These are phyloP conservation scores for Cyamopsis tetragonoloba DNA, from an alignment of 306 rosid species.

Conservation along the genomic window DNA sequence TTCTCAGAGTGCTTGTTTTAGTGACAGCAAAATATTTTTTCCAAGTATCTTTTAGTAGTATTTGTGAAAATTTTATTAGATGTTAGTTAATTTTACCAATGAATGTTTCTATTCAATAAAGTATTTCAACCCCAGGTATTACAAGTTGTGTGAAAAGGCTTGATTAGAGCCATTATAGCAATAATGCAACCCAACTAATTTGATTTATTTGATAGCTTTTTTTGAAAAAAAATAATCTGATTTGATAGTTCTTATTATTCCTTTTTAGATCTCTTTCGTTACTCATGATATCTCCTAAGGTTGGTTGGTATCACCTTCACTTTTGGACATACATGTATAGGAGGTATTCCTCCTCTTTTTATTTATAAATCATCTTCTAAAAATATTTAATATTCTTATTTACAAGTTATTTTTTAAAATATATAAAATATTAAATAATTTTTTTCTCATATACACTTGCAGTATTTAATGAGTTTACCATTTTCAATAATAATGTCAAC, in stretches of 20 bases:
- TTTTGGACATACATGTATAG: not conserved
- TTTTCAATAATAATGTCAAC: too few species aligned
- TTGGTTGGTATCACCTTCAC: not conserved
- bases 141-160: slow-evolving; percentile 9
- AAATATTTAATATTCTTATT: too few species aligned
- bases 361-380: too few species aligned
- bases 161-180: slow-evolving; percentile 22
- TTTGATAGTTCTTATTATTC: slow-evolving; percentile 29
- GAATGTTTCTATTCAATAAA: not conserved
- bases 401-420: too few species aligned
- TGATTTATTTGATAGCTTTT: too few species aligned
- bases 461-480: too few species aligned
- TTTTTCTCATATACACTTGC: too few species aligned
- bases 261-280: slow-evolving; percentile 17
- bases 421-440: too few species aligned
- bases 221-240: too few species aligned
- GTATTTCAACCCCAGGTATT: not conserved
- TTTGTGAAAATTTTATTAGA: not conserved
- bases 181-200: slow-evolving; percentile 18
- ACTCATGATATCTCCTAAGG: not conserved
- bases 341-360: too few species aligned
- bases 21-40: too few species aligned
- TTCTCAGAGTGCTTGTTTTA: not conserved
- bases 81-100: not conserved
- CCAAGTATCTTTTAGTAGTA: not conserved